Percentiles rank a stretch among this genome's conserved stretches.
These are phyloP conservation scores for Pseudogymnoascus sp. DNA, from an alignment of 2,329 filamentous ascomycete genomes.

Conservation along the genomic window DNA sequence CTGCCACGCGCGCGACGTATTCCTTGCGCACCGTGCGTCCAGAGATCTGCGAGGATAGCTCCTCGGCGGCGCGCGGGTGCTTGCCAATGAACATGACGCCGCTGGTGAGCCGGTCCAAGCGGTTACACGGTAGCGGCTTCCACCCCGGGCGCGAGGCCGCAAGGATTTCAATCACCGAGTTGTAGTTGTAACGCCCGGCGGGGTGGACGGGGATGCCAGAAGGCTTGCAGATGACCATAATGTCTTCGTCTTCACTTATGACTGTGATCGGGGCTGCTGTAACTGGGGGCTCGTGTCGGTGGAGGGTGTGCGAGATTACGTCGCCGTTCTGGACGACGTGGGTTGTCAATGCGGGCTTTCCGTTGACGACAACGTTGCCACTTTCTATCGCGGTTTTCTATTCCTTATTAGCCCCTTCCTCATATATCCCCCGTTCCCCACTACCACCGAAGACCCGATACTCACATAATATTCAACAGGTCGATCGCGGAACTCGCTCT, in stretches of 20 bases:
- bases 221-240: slow-evolving; percentile 96
- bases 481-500: slow-evolving; percentile 84
- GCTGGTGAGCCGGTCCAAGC: slow-evolving; percentile 88
- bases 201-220: slow-evolving; percentile 92
- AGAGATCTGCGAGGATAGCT: slow-evolving; percentile 67
- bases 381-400: slow-evolving; percentile 67
- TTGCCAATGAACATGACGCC: slow-evolving; percentile 99
- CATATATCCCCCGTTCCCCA: neutral
- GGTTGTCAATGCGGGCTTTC: slow-evolving; percentile 54
- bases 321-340: slow-evolving; percentile 81
- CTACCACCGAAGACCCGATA: slow-evolving; percentile 13
- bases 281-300: slow-evolving; percentile 92
- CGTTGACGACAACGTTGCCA: slow-evolving; percentile 74
- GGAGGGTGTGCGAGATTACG: slow-evolving; percentile 83
- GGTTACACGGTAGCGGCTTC: slow-evolving; percentile 66
- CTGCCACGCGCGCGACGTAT: slow-evolving; percentile 85
- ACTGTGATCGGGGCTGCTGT: slow-evolving; percentile 70
- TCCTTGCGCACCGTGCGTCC: slow-evolving; percentile 84
- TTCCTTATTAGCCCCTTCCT: slow-evolving; percentile 21
- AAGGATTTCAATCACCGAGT: slow-evolving; percentile 91
- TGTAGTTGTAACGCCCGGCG: slow-evolving; percentile 91
- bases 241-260: slow-evolving; percentile 83
- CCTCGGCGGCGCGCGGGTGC: slow-evolving; percentile 68
- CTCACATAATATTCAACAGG: slow-evolving; percentile 76
- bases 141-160: slow-evolving; percentile 60